These are phyloP conservation scores for Wickerhamomyces pijperi DNA, from an alignment of 805 yeast genomes.

Conservation along the genomic window DNA sequence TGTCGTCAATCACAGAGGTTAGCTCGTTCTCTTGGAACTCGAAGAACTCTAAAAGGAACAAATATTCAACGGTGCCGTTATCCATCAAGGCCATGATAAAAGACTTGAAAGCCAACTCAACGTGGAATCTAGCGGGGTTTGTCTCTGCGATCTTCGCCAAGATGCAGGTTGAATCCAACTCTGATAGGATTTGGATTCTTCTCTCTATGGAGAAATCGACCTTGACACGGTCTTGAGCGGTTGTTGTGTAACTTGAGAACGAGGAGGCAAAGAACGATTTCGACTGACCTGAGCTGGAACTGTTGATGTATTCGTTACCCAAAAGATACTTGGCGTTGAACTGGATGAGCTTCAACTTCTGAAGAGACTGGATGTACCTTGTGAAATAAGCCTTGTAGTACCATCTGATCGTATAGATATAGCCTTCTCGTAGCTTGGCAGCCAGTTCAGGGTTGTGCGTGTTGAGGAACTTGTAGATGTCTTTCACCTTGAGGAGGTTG, in stretches of 20 bases:
- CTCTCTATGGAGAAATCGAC: slow-evolving; percentile 24
- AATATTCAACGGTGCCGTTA: slow-evolving; percentile 66
- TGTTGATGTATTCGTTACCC: neutral
- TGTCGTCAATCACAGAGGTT: slow-evolving; percentile 33
- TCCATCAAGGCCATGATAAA: slow-evolving; percentile 66
- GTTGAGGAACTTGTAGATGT: slow-evolving; percentile 46
- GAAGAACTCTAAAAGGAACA: slow-evolving; percentile 65
- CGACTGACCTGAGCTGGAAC: slow-evolving; percentile 4
- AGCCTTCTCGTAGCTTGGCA: slow-evolving; percentile 64
- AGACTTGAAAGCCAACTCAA: slow-evolving; percentile 65
- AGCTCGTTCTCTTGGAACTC: slow-evolving; percentile 29
- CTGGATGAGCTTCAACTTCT: slow-evolving; percentile 40
- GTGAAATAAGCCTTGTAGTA: slow-evolving; percentile 74
- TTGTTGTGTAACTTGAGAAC: neutral
- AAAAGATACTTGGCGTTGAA: neutral
- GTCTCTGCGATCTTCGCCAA: slow-evolving; percentile 80
- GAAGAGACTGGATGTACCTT: slow-evolving; percentile 63
- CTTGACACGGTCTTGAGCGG: slow-evolving; percentile 3
- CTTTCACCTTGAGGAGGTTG: slow-evolving; percentile 50
- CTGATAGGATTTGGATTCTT: slow-evolving; percentile 45
- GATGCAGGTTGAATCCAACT: slow-evolving; percentile 53
- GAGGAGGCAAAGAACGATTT: neutral
- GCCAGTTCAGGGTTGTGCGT: slow-evolving; percentile 53
- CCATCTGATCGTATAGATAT: slow-evolving; percentile 86
- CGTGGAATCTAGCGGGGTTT: slow-evolving; percentile 50